These are phyloP conservation scores for Paecilomyces sp. DNA, from an alignment of 2,329 filamentous ascomycete species.

Conservation along the genomic window DNA sequence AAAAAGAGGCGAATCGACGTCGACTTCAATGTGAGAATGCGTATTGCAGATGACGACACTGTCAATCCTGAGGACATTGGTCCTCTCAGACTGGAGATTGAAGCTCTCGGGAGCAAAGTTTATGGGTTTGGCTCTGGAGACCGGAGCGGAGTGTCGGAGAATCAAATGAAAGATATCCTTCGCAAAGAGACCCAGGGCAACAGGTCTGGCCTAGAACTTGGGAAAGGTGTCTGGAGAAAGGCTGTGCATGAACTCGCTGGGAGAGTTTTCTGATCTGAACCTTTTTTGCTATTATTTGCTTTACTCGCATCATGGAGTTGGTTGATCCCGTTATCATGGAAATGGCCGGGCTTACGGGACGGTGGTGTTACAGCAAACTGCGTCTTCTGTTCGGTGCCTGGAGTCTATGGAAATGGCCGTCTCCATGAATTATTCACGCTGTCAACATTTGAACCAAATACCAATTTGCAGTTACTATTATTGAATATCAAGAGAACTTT, in stretches of 20 bases:
- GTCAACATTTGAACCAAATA: not conserved
- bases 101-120: conserved; percentile 31
- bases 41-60: conserved; percentile 9
- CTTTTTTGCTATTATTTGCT: not conserved
- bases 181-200: conserved; percentile 11
- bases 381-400: not conserved
- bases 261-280: conserved; percentile 20
- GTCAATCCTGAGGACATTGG: conserved; percentile 6
- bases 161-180: conserved; percentile 29
- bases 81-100: conserved; percentile 27
- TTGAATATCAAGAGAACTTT: not conserved
- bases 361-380: not conserved
- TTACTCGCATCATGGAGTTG: not conserved
- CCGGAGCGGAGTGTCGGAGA: conserved; percentile 22
- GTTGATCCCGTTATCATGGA: not conserved
- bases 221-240: conserved; percentile 32
- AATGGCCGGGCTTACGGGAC: not conserved
- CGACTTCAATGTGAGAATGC: conserved; percentile 31
- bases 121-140: conserved; percentile 29
- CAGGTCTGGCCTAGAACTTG: conserved; percentile 17
- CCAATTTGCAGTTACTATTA: not conserved
- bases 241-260: conserved; percentile 29
- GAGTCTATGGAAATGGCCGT: not conserved
- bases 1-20: conserved; percentile 22
- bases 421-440: not conserved